Evolutionary conservation across 179 eudicot genomes (phyloP), one percentile per base, ranked within the genome.

Genomic region (Gypsophila paniculata): DNA sequence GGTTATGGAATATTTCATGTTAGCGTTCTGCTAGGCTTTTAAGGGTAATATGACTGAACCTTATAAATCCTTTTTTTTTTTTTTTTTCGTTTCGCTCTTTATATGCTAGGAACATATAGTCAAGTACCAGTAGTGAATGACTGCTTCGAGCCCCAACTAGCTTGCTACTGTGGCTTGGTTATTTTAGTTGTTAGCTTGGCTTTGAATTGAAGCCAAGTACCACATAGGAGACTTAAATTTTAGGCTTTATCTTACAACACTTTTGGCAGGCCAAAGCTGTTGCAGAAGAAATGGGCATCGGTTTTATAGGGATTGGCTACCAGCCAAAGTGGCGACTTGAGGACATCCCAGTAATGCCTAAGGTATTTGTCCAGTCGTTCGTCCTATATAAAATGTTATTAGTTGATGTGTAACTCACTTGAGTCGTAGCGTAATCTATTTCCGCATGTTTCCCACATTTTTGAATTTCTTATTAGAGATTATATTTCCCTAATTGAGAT

Each of bases 231-330:
- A 59, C 38, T 59, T 26, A n/a, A n/a, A n/a, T 29, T 60, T 26
- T 60, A 26, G 49, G 48, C 61, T 66, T 71, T 29, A 72, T 51
- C 39, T 57, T 69, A 15, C 18, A 29, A 38, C 49, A n/a, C 53
- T 70, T 69, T 46, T 65, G 72, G 44, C 84, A 95, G 99, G 99
- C 90, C 61, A 95, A 95, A 85, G 98, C 99, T 76, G 96, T 95
- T 83, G 84, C 98, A 36, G 93, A 95, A 82, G 99, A 95, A 85
- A 92, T 92, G 96, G 98, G 98, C 65, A 90, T 92, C 73, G 98
- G 99, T 63, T 95, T 95, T 80, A 69, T 95, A 75, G 99, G 99
- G 62, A 87, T 87, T 73, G 99, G 99, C 42, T 95, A 90, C 73
- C 99, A 90, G 82, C 99, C 99, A 51, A 95, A 90, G 71, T 90